Evolutionary conservation across 306 rosid genomes (phyloP).

Genomic region (Carpinus fangiana): DNA sequence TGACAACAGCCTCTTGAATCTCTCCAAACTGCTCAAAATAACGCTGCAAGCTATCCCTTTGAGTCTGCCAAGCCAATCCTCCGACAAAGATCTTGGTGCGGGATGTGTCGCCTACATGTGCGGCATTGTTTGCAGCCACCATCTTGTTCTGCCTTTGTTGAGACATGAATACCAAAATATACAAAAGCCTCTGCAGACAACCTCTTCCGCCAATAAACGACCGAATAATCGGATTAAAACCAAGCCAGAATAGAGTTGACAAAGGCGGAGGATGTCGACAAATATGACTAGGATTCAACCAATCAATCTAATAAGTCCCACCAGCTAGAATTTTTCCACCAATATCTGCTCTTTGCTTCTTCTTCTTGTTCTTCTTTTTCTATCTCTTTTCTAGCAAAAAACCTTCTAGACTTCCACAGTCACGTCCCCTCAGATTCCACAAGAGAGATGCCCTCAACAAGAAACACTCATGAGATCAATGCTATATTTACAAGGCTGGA

Average conservation of each 20-base stretch:
- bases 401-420: conserved; percentile 29
- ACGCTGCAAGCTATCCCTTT: conserved; percentile 42
- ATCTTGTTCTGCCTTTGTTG: conserved; percentile 38
- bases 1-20: conserved; percentile 58
- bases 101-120: conserved; percentile 43
- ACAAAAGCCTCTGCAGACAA: neutral
- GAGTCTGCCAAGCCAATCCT: conserved; percentile 59
- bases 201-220: conserved; percentile 10
- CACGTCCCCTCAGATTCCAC: conserved; percentile 55
- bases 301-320: conserved; percentile 28
- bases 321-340: conserved; percentile 16
- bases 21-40: conserved; percentile 64
- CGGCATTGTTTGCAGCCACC: conserved; percentile 38
- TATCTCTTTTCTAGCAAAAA: conserved; percentile 16
- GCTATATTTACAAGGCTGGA: conserved; percentile 9
- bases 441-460: conserved; percentile 53
- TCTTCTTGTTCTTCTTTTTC: conserved; percentile 28
- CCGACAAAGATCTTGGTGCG: conserved; percentile 62
- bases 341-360: conserved; percentile 25
- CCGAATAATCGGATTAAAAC: neutral
- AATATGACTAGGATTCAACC: conserved; percentile 18
- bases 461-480: conserved; percentile 33
- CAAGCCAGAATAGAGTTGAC: conserved; percentile 19
- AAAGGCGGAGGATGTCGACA: conserved; percentile 26
- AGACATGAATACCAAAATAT: conserved; percentile 29